phyloP scores from a whole-genome alignment of 2,329 filamentous ascomycete species.

The Colletotrichum sp. region DNA sequence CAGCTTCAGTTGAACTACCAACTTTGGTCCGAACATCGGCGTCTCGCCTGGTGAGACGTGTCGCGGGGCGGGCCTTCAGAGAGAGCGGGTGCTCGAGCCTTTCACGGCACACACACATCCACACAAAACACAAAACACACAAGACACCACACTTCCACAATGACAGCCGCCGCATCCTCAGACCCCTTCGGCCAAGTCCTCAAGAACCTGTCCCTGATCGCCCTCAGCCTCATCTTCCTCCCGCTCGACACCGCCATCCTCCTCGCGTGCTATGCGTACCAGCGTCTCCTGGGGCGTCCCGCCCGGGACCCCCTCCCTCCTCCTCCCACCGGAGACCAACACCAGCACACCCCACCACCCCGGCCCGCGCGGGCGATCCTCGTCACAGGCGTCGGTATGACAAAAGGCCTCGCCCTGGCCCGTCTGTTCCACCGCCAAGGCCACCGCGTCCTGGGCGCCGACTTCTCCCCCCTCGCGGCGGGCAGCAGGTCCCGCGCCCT shows the following conservation, averaged over 20 bases:
- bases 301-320: not conserved
- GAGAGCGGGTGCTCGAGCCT: not conserved
- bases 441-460: constrained; percentile 75
- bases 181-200: constrained; percentile 8
- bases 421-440: constrained; percentile 67
- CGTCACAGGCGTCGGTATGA: constrained; percentile 75
- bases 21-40: not conserved
- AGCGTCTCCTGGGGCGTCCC: not conserved
- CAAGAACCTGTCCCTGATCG: constrained; percentile 17
- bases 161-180: not conserved
- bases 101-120: not conserved
- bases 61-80: not conserved
- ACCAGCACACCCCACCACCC: not conserved
- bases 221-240: constrained; percentile 4
- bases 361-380: constrained; percentile 50
- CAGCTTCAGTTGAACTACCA: not conserved
- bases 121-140: not conserved
- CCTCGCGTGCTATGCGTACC: not conserved
- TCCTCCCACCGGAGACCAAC: not conserved
- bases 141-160: not conserved
- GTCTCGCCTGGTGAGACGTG: not conserved
- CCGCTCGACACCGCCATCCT: constrained; percentile 11
- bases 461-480: constrained; percentile 58
- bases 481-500: constrained; percentile 65
- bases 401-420: constrained; percentile 71